These are phyloP conservation scores for Flagelloscypha sp. DNA, from an alignment of 768 basidiomycete species.

Conservation along the genomic window DNA sequence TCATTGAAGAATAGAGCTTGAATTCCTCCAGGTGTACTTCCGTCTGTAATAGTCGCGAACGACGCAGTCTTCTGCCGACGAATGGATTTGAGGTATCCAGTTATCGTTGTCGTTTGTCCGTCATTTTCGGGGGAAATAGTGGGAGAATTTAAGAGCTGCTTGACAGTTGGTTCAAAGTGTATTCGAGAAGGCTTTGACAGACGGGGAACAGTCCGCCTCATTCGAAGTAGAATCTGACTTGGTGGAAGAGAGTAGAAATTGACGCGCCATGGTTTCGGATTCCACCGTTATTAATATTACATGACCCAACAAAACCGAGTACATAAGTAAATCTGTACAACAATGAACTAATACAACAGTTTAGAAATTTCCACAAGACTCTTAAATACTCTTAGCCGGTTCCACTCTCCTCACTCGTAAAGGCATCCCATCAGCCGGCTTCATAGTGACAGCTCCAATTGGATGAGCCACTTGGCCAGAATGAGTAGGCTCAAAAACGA, in stretches of 20 bases:
- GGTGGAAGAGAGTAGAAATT: no score
- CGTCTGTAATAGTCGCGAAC: conserved; percentile 79
- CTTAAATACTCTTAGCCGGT: no score
- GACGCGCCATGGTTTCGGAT: no score
- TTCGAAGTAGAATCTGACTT: no score
- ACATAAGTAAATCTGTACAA: no score
- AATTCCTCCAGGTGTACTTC: conserved; percentile 58
- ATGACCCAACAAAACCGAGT: no score
- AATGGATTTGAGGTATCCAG: conserved; percentile 83
- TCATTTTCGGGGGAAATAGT: conserved; percentile 4
- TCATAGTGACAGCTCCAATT: conserved; percentile 41
- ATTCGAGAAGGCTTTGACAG: no score
- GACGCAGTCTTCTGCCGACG: conserved; percentile 83
- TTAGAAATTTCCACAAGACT: no score
- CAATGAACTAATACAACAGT: no score
- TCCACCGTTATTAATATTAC: no score
- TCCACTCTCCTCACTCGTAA: conserved; percentile 11
- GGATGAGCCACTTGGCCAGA: conserved; percentile 32
- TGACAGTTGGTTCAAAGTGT: conserved; percentile 23
- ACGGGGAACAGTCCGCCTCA: no score
- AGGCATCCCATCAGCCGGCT: conserved; percentile 15
- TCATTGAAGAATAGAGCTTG: conserved; percentile 68
- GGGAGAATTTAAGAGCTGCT: conserved; percentile 26
- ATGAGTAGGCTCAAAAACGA: conserved; percentile 36
- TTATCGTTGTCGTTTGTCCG: conserved; percentile 36